Evolutionary conservation across 805 yeast genomes (phyloP), one percentile per base, ranked within the genome.

Genomic region (Brettanomyces custersianus): DNA sequence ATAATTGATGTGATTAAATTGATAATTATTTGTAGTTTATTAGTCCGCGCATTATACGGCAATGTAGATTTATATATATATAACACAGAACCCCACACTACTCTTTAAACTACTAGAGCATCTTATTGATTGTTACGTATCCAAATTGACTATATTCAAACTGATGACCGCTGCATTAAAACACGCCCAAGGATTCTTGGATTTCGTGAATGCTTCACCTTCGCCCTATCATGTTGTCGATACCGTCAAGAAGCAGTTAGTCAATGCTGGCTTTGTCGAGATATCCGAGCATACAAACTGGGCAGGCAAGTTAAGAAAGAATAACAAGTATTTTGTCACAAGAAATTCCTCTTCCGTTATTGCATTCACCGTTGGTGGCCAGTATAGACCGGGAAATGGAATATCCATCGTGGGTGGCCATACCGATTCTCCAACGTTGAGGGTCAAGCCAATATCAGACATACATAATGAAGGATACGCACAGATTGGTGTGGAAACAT

Each of bases 181-280:
- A 29, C 55, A 60, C 37, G 78, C 79, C 11, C 57, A 66, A 44
- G 84, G 80, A 33, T 85, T 88, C 50, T 64, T 88, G 33, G 66
- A 73, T 30, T 90, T 81, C 52, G 79, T 92, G 41, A 86, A 86
- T 60, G 66, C 70, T 4, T 80, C 95, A 0, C 97, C 96, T 13
- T 80, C 97, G 0, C 97, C 97, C 0, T 90, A 87, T 57, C 97
- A 92, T 58, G 95, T 87, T 1, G 95, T 88, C 7, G 70, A 72
- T 33, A 70, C 72, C 19, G 75, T 78, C 30, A 79, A 79, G 48
- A 45, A 55, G n/a, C 59, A 65, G 34, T 66, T 90, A 23, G 38
- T 54, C 3, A 54, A 58, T 3, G 71, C 74, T n/a, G 95, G 94
- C 0, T 90, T 85, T 54, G 54, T 53, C 9, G 92, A 82, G 55